A percentile compares a stretch with the other conserved stretches of the same genome.
Evolutionary conservation across 2,329 filamentous ascomycete species (phyloP).

Genomic region (Fusarium torreyae): DNA sequence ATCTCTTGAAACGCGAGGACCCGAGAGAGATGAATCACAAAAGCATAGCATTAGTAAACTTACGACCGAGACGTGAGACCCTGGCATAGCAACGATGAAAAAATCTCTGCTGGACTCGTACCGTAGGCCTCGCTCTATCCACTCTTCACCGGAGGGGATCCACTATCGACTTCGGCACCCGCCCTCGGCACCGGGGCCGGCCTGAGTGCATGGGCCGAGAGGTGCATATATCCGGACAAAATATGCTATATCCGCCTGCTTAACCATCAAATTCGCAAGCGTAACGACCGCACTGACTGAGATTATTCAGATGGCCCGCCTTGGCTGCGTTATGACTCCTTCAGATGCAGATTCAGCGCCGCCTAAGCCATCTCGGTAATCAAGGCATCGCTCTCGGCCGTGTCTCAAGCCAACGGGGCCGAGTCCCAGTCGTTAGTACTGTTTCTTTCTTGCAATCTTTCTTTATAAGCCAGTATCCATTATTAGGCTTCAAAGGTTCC

Average conservation of each 20-base stretch:
- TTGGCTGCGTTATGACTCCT: conserved; percentile 15
- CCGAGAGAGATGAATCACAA: conserved; percentile 22
- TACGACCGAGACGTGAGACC: conserved; percentile 8
- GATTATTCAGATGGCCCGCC: conserved; percentile 13
- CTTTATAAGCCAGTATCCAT: conserved; percentile 27
- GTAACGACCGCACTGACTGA: background rate
- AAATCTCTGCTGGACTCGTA: conserved; percentile 20
- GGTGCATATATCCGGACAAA: conserved; percentile 31
- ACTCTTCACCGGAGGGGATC: conserved; percentile 22
- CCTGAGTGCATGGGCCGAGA: background rate
- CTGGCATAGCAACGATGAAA: conserved; percentile 25
- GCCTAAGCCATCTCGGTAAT: conserved; percentile 20
- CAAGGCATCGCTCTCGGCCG: conserved; percentile 30
- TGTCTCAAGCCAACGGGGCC: conserved; percentile 30
- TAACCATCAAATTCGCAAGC: background rate
- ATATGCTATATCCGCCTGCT: conserved; percentile 30
- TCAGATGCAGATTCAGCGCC: background rate
- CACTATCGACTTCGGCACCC: conserved; percentile 41
- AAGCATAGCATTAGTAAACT: conserved; percentile 34
- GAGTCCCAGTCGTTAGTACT: conserved; percentile 23
- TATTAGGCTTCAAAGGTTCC: conserved; percentile 42
- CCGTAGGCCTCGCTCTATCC: background rate
- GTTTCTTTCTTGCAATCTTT: conserved; percentile 13
- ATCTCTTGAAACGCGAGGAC: conserved; percentile 22
- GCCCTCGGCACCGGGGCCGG: conserved; percentile 42